A percentile compares a stretch with the other conserved stretches of the same genome.
Evolutionary conservation across 805 yeast genomes (phyloP).

Genomic region (Barnettozyma sp.): DNA sequence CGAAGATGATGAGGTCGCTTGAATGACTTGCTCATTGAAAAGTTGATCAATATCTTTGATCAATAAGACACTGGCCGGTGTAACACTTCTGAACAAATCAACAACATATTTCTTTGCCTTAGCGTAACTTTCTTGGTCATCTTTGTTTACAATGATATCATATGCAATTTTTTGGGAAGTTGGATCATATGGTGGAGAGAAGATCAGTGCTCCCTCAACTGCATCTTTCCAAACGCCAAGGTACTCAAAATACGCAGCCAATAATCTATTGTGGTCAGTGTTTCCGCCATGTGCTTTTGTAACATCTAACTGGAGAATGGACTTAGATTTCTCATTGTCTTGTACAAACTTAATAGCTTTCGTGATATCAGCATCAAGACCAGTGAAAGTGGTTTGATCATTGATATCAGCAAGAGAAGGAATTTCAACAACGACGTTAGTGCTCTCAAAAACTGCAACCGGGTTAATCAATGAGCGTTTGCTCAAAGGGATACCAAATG

Average conservation of each 20-base stretch:
- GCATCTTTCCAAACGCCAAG: slow-evolving; percentile 41
- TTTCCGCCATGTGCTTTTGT: slow-evolving; percentile 85
- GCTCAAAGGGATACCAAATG: slow-evolving; percentile 56
- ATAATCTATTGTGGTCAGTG: slow-evolving; percentile 63
- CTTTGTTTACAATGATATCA: slow-evolving; percentile 50
- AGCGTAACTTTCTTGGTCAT: slow-evolving; percentile 45
- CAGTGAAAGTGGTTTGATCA: slow-evolving; percentile 54
- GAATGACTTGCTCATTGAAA: slow-evolving; percentile 41
- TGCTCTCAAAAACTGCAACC: slow-evolving; percentile 43
- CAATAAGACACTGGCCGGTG: slow-evolving; percentile 56
- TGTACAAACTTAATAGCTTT: slow-evolving; percentile 60
- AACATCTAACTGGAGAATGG: slow-evolving; percentile 49
- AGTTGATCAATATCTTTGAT: slow-evolving; percentile 63
- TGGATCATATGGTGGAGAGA: slow-evolving; percentile 38
- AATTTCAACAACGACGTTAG: slow-evolving; percentile 49
- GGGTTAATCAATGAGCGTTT: slow-evolving; percentile 66
- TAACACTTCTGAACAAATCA: slow-evolving; percentile 58
- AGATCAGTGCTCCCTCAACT: slow-evolving; percentile 23
- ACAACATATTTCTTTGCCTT: slow-evolving; percentile 68
- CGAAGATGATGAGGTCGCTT: slow-evolving; percentile 35
- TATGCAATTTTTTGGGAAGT: slow-evolving; percentile 41
- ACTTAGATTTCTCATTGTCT: slow-evolving; percentile 27
- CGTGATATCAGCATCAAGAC: slow-evolving; percentile 50
- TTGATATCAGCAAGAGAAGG: slow-evolving; percentile 35
- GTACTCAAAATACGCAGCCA: slow-evolving; percentile 59